Evolutionary conservation across 306 rosid genomes (phyloP), one percentile per base, ranked within the genome.

Genomic region (Crotalaria pallida): DNA sequence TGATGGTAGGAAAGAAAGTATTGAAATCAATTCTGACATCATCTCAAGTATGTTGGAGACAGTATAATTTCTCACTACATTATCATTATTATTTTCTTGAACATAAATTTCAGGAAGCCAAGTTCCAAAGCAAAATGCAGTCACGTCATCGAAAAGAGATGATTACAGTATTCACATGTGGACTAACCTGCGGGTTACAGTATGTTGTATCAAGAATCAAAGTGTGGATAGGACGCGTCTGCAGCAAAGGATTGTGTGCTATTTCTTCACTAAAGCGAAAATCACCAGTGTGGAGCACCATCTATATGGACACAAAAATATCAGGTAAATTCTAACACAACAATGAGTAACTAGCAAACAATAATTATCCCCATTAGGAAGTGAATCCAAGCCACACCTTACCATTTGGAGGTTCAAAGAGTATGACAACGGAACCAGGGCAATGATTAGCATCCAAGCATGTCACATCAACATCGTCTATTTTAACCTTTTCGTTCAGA

Each of bases 361-460:
- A 43, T 43, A 45, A 67, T 13, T 50, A 40, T 67, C 66, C n/a
- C 38, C 59, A 43, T 61, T 26, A 36, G 65, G 67, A 79, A 64
- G 86, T 55, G 49, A 73, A 65, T 79, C 67, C 26, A 80, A 65
- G 78, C 73, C 92, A 49, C 86, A 93, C 98, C 98, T 93, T 87
- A 83, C 92, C 84, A 58, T 78, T 84, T 3, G 96, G 94, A 64
- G 97, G 98, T 78, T 93, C 92, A 81, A 93, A 93, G 74, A 93
- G 94, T 76, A 90, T 74, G 59, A 90, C 83, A 74, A 93, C 71
- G 27, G 97, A 84, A 81, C 98, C 98, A 58, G 96, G 97, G 69
- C 97, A 93, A 72, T 93, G 98, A 75, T 90, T 93, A 81, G 98
- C 98, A 82, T 93, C 98, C 86, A 90, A 81, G 82, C 88, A 93